Evolutionary conservation across 345 rosid species (phyloP), one percentile per base, ranked within the genome.

Genomic region (Heritiera fomes): DNA sequence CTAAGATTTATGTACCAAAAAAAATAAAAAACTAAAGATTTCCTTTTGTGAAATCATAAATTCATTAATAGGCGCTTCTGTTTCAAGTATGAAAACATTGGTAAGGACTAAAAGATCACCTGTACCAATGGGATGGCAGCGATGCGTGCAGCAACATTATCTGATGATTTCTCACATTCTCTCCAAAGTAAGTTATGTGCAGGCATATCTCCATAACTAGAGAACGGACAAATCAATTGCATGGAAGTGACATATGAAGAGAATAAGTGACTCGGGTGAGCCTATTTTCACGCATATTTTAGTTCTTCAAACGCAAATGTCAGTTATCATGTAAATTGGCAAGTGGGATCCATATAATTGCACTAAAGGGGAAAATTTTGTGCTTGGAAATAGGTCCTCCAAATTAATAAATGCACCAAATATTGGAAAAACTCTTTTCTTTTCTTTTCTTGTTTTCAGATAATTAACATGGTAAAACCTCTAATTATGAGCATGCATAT

Each of bases 141-240:
- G 86, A 95, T 80, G 30, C 98, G 93, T 45, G 96, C 98, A 82
- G 97, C 94, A 77, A 95, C 96, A 76, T 87, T 82, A 68, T 90
- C 88, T 1, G 96, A 89, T 73, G 98, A 84, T 83, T 91, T 95
- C 85, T 91, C 87, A 63, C 99, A 92, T 80, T 93, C 94, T 72
- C 90, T 91, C 97, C 96, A 93, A 5, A 95, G 88, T 86, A 95
- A 79, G 85, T 90, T 90, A 87, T 95, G 97, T 75, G 99, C 97
- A 74, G 96, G 94, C 85, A 95, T 90, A 88, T 93, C 99, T 79
- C 99, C 98, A 83, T 92, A 95, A 70, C 98, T 95, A 75, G 7
- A 59, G 75, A 61, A 80, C 73, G 18, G 64, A 73, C 34, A 72
- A 73, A 10, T 10, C 65, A 28, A 13, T 65, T n/a, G 6, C 6